These are phyloP conservation scores for Leccinum variabile DNA, from an alignment of 1,284 basidiomycete genomes.

Conservation along the genomic window DNA sequence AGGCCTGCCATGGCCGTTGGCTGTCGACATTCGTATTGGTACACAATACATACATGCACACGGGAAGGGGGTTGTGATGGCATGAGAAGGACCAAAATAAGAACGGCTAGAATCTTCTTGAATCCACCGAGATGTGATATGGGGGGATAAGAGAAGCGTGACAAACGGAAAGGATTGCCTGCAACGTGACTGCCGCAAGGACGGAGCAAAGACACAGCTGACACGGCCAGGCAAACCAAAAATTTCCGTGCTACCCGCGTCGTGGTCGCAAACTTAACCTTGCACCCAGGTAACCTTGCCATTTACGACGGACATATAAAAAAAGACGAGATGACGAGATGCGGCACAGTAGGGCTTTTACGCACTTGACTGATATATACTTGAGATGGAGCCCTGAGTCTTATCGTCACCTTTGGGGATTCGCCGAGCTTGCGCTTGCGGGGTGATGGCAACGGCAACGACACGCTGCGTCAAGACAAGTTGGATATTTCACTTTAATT, in stretches of 20 bases:
- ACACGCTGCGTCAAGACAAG: neutral
- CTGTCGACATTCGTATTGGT: slow-evolving; percentile 5
- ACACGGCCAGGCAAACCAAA: slow-evolving; percentile 27
- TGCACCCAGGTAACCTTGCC: slow-evolving; percentile 24
- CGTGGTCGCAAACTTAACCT: slow-evolving; percentile 33
- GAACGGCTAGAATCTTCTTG: slow-evolving; percentile 11
- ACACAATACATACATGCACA: neutral
- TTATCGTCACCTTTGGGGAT: neutral
- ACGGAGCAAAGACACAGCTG: slow-evolving; percentile 34
- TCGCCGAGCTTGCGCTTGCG: slow-evolving; percentile 8
- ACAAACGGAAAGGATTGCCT: slow-evolving; percentile 17
- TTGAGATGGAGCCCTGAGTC: slow-evolving; percentile 16
- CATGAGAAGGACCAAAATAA: slow-evolving; percentile 21
- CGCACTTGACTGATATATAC: slow-evolving; percentile 19
- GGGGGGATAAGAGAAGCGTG: slow-evolving; percentile 12
- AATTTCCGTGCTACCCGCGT: slow-evolving; percentile 33
- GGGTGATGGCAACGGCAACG: slow-evolving; percentile 1
- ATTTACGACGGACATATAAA: slow-evolving; percentile 13
- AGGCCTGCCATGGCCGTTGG: slow-evolving; percentile 6
- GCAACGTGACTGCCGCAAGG: slow-evolving; percentile 38
- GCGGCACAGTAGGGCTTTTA: slow-evolving; percentile 17
- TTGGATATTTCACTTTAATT: slow-evolving; percentile 10
- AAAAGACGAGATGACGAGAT: slow-evolving; percentile 19
- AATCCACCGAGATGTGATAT: slow-evolving; percentile 15
- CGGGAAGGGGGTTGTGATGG: slow-evolving; percentile 11